Percentiles rank a stretch among this genome's conserved stretches.
Evolutionary conservation across 768 basidiomycete genomes (phyloP).

Genomic region (Boletus pseudo-olivaceus): DNA sequence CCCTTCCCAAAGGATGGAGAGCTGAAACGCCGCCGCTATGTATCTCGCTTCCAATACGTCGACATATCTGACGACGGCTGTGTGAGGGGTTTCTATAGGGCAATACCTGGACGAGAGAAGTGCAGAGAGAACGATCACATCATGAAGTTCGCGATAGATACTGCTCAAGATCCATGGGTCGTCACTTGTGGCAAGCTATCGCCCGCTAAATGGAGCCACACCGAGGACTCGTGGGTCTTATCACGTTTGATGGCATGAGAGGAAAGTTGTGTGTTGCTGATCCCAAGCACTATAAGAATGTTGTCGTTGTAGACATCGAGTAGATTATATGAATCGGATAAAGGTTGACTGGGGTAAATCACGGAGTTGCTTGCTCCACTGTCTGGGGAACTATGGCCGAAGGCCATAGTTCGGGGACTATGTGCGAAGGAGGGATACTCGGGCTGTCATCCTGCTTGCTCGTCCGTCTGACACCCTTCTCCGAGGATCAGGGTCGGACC

Average conservation of each 20-base stretch:
- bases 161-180: not conserved
- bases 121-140: not conserved
- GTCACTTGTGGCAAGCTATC: not conserved
- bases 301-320: not conserved
- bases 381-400: too few species aligned
- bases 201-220: not conserved
- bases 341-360: not conserved
- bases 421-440: too few species aligned
- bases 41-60: not conserved
- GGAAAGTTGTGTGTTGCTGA: not conserved
- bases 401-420: too few species aligned
- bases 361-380: not conserved
- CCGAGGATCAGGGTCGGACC: too few species aligned
- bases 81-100: not conserved
- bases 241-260: not conserved
- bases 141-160: conserved; percentile 6
- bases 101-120: too few species aligned
- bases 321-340: too few species aligned
- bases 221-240: not conserved
- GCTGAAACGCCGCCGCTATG: too few species aligned
- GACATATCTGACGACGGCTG: not conserved
- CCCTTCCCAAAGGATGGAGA: not conserved
- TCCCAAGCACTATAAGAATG: too few species aligned
- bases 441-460: too few species aligned
- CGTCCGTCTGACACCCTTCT: too few species aligned